Base-by-base conservation (phyloP, 768 basidiomycete genomes). In the Suillus variegatus region DNA sequence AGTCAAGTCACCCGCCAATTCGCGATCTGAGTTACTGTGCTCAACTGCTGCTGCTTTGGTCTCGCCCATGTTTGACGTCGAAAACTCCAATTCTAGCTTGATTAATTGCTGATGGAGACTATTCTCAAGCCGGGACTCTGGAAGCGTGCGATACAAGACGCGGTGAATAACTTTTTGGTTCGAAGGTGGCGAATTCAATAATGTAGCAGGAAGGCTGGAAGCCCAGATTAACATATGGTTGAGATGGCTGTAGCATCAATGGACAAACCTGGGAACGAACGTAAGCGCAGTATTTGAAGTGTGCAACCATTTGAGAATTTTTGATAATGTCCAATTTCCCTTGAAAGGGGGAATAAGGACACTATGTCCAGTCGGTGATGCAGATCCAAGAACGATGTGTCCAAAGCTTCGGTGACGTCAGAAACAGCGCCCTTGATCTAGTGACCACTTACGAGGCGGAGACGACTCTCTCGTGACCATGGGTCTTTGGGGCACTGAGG, bases 181-280 rank as follows among this genome's bases (percentile, higher is more conserved):
- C 28, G 68, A 61, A 4, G 75, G 77, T 3, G 74, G 62, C 5
- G 72, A 69, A 49, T 76, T 72, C 44, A 79, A 73, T 47, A 82
- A 65, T 10, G 75, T 40, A 13, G 76, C 62, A 20, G 85, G 84
- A 38, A 81, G 65, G 69, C 85, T 86, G 67, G 7, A 52, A 44
- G 60, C 25, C 36, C 6, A 20, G 1, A 60, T 60, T 13, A 60
- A 41, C 12, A 43, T 40, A 43, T 41, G 6, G 6, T 20, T 18
- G 25, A 20, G 2, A 43, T n/a, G 6, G 10, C 18, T 44, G 22
- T 20, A 35, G 40, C 10, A 28, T n/a, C 35, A 63, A 56, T 60
- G 28, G 16, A 54, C 72, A 41, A 61, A 88, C 88, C 83, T 86
- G 43, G 86, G 81, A 57, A 86, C 78, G 68, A 88, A 89, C n/a